Percentiles rank a stretch among this genome's conserved stretches.
These are phyloP conservation scores for Cryptosporidium xiaoi DNA, from an alignment of 169 alveolate species.

Conservation along the genomic window DNA sequence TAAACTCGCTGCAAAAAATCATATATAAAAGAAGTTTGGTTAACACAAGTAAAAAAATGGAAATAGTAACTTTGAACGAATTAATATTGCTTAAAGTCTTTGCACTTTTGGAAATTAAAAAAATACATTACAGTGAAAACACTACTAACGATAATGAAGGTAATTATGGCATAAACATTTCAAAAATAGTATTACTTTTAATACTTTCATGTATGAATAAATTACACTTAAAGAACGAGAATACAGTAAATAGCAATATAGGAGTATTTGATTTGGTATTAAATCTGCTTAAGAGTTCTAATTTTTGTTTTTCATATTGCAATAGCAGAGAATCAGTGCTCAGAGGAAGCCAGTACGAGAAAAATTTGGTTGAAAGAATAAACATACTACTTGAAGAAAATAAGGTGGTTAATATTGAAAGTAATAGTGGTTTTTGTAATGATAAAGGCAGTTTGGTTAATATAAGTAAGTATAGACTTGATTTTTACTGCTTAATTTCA, in stretches of 20 bases:
- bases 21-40: background rate
- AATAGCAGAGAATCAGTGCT: background rate
- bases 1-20: conserved; percentile 24
- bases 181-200: conserved; percentile 15
- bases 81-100: conserved; percentile 13
- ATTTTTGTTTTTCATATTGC: background rate
- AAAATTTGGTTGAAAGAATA: conserved; percentile 12
- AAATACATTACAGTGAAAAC: background rate
- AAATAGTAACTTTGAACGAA: conserved; percentile 31
- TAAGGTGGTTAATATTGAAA: background rate
- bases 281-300: conserved; percentile 3
- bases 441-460: too few species aligned
- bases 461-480: background rate
- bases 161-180: background rate
- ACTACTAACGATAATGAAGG: background rate
- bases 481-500: conserved; percentile 21
- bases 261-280: conserved; percentile 8
- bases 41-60: background rate
- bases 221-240: conserved; percentile 18
- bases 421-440: too few species aligned
- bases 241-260: background rate
- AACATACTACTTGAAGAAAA: background rate
- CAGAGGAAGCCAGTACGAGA: background rate
- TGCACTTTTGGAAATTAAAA: conserved; percentile 22
- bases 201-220: conserved; percentile 19